Conservation (phyloP, 23 red algal species). For the Gracilaria domingensis region DNA sequence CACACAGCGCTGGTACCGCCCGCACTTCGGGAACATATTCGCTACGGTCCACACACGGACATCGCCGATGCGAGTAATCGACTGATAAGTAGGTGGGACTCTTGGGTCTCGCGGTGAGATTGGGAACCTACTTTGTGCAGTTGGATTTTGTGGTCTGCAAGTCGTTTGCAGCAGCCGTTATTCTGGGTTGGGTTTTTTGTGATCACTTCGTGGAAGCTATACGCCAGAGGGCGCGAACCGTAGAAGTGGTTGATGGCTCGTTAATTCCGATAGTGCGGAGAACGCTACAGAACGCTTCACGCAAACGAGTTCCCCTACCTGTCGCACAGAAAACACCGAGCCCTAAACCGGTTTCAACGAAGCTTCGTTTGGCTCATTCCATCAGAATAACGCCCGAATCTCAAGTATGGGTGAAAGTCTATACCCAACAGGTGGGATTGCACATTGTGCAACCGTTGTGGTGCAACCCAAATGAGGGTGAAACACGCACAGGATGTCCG, state of each 20-base stretch:
- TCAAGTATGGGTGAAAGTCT: not conserved
- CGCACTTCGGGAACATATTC: no score
- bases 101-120: not conserved
- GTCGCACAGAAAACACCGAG: not conserved
- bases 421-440: not conserved
- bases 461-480: no score
- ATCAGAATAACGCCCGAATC: not conserved
- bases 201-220: conserved; percentile 21
- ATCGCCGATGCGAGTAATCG: no score
- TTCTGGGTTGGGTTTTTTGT: not conserved
- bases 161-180: not conserved
- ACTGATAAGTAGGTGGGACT: no score
- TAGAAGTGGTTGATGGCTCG: not conserved
- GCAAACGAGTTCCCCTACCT: not conserved
- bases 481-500: no score
- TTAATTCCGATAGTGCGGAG: not conserved
- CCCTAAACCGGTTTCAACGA: not conserved
- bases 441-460: conserved; percentile 2
- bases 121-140: no score
- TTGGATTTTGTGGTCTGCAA: conserved; percentile 21
- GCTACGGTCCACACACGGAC: no score
- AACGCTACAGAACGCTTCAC: not conserved
- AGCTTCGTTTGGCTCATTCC: not conserved
- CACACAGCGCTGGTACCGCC: no score
- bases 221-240: not conserved